Percentiles rank a stretch among this genome's conserved stretches.
phyloP scores from a whole-genome alignment of 371 early-diverging fungal species.

The Dinochytrium kinnereticum region DNA sequence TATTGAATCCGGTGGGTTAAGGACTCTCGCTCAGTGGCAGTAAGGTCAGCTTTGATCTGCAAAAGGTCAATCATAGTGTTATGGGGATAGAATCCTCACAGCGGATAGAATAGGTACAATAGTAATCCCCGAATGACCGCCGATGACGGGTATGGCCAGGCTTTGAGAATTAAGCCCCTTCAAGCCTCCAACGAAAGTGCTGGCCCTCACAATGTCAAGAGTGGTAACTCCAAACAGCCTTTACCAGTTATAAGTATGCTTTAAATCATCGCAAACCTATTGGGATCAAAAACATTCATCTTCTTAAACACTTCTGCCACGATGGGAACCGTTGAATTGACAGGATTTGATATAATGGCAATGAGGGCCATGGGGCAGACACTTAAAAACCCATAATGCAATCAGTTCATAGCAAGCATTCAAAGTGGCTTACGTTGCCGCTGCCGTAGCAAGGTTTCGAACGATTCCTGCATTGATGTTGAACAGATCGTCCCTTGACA shows the following conservation, averaged over 20 bases:
- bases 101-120: constrained; percentile 96
- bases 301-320: constrained; percentile 95
- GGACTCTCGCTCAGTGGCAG: constrained; percentile 87
- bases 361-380: constrained; percentile 93
- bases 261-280: constrained; percentile 27
- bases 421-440: constrained; percentile 54
- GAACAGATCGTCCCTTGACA: constrained; percentile 99
- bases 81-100: too few species aligned
- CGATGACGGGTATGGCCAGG: constrained; percentile 89
- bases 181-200: constrained; percentile 90
- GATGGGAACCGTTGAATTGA: constrained; percentile 99
- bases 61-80: too few species aligned
- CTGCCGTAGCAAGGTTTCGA: constrained; percentile 77
- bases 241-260: not conserved
- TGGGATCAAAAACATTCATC: constrained; percentile 88
- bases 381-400: too few species aligned
- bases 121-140: constrained; percentile 98
- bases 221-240: constrained; percentile 96
- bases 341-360: constrained; percentile 98
- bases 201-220: constrained; percentile 97
- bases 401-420: not conserved
- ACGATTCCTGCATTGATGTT: constrained; percentile 97
- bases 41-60: constrained; percentile 76
- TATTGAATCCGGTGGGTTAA: constrained; percentile 98
- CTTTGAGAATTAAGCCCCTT: constrained; percentile 75